Evolutionary conservation across 1,284 basidiomycete species (phyloP).

Genomic region (Cryptococcus deneoformans): DNA sequence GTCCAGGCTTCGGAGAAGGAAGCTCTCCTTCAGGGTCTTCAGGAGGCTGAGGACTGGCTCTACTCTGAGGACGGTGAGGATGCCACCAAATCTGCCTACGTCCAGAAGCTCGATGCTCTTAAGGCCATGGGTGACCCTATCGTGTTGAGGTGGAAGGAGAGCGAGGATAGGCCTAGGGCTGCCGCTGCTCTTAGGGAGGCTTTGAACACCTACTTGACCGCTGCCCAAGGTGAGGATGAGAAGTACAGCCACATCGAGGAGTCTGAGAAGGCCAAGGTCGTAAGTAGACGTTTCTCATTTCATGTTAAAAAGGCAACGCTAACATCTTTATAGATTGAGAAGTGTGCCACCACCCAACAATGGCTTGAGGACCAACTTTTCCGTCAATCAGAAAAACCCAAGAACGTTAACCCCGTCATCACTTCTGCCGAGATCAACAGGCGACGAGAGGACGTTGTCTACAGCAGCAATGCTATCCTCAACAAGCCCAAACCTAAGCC

Average conservation of each 20-base stretch:
- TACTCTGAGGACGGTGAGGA: conserved; percentile 95
- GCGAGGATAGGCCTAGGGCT: conserved; percentile 70
- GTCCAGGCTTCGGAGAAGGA: conserved; percentile 72
- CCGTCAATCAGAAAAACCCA: conserved; percentile 77
- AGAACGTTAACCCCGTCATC: conserved; percentile 81
- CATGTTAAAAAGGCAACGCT: not conserved
- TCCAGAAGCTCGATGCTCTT: conserved; percentile 70
- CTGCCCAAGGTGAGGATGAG: conserved; percentile 77
- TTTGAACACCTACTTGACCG: conserved; percentile 74
- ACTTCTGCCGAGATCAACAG: conserved; percentile 75
- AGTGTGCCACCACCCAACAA: conserved; percentile 70
- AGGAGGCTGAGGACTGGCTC: conserved; percentile 87
- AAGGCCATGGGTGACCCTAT: conserved; percentile 82
- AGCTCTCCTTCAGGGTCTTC: conserved; percentile 64
- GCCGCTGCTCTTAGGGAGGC: conserved; percentile 75
- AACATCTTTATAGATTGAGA: conserved; percentile 47
- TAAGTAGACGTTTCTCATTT: conserved; percentile 57
- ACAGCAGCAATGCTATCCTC: conserved; percentile 77
- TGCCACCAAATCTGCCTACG: conserved; percentile 85
- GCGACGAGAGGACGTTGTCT: conserved; percentile 84
- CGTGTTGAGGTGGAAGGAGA: conserved; percentile 72
- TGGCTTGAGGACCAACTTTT: conserved; percentile 90
- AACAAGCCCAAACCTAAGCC: conserved; percentile 83
- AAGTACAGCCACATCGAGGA: conserved; percentile 81
- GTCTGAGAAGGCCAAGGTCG: conserved; percentile 76